phyloP scores from a whole-genome alignment of 139 green algal genomes.

The Chara braunii region DNA sequence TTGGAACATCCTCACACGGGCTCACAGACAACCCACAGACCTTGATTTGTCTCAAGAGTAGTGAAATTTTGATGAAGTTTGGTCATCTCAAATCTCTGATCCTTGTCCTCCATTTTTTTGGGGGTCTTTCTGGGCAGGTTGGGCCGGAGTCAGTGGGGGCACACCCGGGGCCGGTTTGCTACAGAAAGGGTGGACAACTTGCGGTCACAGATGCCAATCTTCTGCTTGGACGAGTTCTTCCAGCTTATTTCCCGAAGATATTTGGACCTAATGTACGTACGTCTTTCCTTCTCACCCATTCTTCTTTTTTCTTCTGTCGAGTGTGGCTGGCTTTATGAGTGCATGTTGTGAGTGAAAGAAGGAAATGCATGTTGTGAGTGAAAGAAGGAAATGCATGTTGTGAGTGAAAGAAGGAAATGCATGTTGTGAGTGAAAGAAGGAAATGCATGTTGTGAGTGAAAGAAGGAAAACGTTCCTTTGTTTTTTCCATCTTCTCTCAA shows the following conservation, averaged over 20 bases:
- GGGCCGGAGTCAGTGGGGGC: slow-evolving; percentile 88
- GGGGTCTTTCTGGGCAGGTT: slow-evolving; percentile 45
- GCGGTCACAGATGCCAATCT: slow-evolving; percentile 94
- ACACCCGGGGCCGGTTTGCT: slow-evolving; percentile 90
- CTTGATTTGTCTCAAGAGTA: too few species aligned
- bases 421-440: too few species aligned
- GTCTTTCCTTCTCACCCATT: too few species aligned
- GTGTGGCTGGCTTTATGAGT: neutral
- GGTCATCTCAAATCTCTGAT: neutral
- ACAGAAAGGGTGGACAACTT: slow-evolving; percentile 80
- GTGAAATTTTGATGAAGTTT: neutral
- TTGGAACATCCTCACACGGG: too few species aligned
- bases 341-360: too few species aligned
- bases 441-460: too few species aligned
- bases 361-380: too few species aligned
- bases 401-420: too few species aligned
- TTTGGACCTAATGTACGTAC: slow-evolving; percentile 59
- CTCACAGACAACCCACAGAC: too few species aligned
- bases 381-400: too few species aligned
- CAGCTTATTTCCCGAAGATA: slow-evolving; percentile 89
- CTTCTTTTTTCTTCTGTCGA: neutral
- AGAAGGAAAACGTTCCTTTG: too few species aligned
- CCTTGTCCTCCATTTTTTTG: neutral
- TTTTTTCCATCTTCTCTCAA: too few species aligned
- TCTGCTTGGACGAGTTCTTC: slow-evolving; percentile 80